phyloP scores from a whole-genome alignment of 768 basidiomycete genomes.

The Arthromyces matolae region DNA sequence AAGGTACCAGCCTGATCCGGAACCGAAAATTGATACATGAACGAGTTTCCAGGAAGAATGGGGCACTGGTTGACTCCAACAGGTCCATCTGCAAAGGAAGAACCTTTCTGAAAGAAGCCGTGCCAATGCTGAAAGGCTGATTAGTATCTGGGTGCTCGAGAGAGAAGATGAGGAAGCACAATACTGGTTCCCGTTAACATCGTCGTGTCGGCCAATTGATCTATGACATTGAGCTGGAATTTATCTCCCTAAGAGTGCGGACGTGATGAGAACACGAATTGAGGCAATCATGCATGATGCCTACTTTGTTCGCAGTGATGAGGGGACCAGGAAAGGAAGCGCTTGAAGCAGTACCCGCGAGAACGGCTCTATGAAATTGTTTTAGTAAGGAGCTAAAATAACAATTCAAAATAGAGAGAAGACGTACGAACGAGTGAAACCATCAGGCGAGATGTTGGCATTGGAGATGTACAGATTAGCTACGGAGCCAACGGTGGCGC shows the following conservation, averaged over 20 bases:
- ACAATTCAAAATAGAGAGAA: too few species aligned
- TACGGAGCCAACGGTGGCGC: too few species aligned
- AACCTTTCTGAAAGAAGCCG: conserved; percentile 2
- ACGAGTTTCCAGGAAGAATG: conserved; percentile 2
- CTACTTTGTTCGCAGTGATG: conserved; percentile 24
- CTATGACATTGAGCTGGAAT: conserved; percentile 19
- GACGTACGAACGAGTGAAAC: too few species aligned
- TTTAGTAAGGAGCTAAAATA: too few species aligned
- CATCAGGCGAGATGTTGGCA: too few species aligned
- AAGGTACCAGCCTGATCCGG: conserved; percentile 1
- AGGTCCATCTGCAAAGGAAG: conserved; percentile 1
- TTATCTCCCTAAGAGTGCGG: conserved; percentile 20
- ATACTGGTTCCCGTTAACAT: conserved; percentile 17
- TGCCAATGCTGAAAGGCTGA: conserved; percentile 11
- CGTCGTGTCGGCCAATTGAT: conserved; percentile 14
- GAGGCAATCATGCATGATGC: not conserved
- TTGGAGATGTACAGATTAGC: too few species aligned
- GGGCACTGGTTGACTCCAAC: conserved; percentile 4
- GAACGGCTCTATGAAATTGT: conserved; percentile 16
- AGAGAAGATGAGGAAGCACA: too few species aligned
- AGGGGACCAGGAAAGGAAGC: conserved; percentile 26
- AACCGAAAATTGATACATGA: not conserved
- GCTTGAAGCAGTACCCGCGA: conserved; percentile 14
- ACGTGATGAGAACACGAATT: not conserved
- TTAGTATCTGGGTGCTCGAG: too few species aligned